These are phyloP conservation scores for Ophiostoma sp. DNA, from an alignment of 2,329 filamentous ascomycete genomes.

Conservation along the genomic window DNA sequence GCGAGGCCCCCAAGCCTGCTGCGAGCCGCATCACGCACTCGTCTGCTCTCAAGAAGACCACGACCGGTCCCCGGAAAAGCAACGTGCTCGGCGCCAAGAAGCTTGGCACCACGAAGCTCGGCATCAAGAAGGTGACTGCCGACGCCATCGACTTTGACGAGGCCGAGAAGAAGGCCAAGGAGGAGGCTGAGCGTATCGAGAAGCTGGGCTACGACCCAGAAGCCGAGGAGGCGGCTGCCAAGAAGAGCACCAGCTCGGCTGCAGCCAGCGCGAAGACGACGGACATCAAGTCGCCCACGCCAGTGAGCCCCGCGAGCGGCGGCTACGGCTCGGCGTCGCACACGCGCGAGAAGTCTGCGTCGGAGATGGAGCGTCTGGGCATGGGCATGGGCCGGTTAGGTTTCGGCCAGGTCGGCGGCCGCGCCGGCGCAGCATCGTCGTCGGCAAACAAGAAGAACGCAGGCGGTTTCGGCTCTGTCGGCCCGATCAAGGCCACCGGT, in stretches of 20 bases:
- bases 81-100: slow-evolving; percentile 86
- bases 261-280: slow-evolving; percentile 26
- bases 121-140: slow-evolving; percentile 80
- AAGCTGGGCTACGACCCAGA: slow-evolving; percentile 95
- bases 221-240: slow-evolving; percentile 59
- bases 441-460: slow-evolving; percentile 60
- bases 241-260: slow-evolving; percentile 37
- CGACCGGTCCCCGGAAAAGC: slow-evolving; percentile 66
- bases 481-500: slow-evolving; percentile 59
- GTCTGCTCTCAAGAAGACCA: slow-evolving; percentile 73
- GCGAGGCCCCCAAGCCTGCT: slow-evolving; percentile 47
- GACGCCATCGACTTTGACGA: slow-evolving; percentile 93
- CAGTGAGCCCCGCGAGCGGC: slow-evolving; percentile 59
- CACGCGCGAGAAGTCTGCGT: slow-evolving; percentile 57
- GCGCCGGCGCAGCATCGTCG: slow-evolving; percentile 31
- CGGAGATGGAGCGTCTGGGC: slow-evolving; percentile 81
- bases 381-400: slow-evolving; percentile 83
- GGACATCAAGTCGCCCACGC: slow-evolving; percentile 63
- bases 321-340: slow-evolving; percentile 50
- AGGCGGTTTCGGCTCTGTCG: slow-evolving; percentile 81
- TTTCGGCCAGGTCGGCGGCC: slow-evolving; percentile 75
- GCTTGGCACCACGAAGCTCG: slow-evolving; percentile 61
- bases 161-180: slow-evolving; percentile 92
- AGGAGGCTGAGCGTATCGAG: slow-evolving; percentile 92
- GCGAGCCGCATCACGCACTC: slow-evolving; percentile 71